Conservation (phyloP, 176 grass and related monocot genomes). For the Phyllostachys edulis region DNA sequence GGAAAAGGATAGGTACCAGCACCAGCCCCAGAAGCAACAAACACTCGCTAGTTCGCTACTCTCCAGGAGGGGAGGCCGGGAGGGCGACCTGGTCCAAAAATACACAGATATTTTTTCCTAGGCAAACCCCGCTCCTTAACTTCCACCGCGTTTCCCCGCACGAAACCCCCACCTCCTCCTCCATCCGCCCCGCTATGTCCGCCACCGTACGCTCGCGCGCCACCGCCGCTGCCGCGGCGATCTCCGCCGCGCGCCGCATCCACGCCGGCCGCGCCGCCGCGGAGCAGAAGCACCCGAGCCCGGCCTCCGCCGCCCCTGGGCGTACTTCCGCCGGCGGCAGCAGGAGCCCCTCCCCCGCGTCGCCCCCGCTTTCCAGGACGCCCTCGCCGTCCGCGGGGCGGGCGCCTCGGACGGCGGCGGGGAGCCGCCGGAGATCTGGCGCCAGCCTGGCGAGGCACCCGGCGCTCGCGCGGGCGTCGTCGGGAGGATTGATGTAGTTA, state of each 20-base stretch:
- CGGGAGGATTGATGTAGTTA: slow-evolving; percentile 53
- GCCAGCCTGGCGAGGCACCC: slow-evolving; percentile 45
- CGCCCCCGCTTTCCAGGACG: slow-evolving; percentile 4
- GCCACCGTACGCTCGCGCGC: slow-evolving; percentile 45
- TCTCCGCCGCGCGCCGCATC: slow-evolving; percentile 41
- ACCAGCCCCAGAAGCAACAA: not conserved
- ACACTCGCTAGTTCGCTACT: not conserved
- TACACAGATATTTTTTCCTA: not conserved
- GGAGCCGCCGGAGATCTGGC: slow-evolving; percentile 68
- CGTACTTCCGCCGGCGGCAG: slow-evolving; percentile 34
- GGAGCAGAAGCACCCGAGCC: slow-evolving; percentile 18
- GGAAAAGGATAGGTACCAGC: no score
- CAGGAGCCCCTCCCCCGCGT: slow-evolving; percentile 17
- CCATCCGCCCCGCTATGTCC: slow-evolving; percentile 34
- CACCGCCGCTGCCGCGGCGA: slow-evolving; percentile 14
- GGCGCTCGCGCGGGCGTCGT: slow-evolving; percentile 1
- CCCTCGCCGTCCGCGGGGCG: not conserved
- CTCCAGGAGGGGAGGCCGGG: not conserved
- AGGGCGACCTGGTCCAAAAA: not conserved
- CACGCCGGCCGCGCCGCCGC: slow-evolving; percentile 35
- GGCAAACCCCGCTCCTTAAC: not conserved
- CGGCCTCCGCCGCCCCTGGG: slow-evolving; percentile 35
- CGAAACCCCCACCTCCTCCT: not conserved
- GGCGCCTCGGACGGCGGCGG: slow-evolving; percentile 23
- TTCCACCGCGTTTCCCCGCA: not conserved